These are phyloP conservation scores for Pelagomonas calceolata DNA, from an alignment of 108 stramenopile species.

Conservation along the genomic window DNA sequence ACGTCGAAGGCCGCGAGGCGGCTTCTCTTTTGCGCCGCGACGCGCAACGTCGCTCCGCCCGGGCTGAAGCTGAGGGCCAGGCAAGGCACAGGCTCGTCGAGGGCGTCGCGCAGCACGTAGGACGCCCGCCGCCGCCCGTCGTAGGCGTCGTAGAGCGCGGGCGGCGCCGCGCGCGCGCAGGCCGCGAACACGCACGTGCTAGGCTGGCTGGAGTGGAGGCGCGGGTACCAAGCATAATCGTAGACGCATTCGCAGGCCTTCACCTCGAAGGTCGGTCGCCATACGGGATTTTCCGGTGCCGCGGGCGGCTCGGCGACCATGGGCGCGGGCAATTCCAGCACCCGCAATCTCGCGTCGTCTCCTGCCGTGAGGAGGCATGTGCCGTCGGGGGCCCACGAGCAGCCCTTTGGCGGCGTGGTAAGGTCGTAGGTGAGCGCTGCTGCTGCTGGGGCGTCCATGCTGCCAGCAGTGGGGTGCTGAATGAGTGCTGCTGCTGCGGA, in stretches of 20 bases:
- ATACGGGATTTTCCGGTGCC: not conserved
- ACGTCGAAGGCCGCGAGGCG: no score
- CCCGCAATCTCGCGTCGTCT: not conserved
- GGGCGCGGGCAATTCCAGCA: not conserved
- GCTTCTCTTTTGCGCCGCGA: no score
- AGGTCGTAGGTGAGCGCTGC: no score
- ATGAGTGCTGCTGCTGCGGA: no score
- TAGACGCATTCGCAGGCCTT: not conserved
- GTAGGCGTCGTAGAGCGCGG: conserved; percentile 38
- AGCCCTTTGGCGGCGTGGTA: not conserved
- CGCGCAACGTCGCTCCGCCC: conserved; percentile 10
- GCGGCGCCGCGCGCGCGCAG: conserved; percentile 24
- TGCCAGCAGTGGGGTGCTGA: no score
- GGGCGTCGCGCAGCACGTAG: conserved; percentile 28
- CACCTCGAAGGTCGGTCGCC: not conserved
- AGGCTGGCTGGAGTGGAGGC: conserved; percentile 23
- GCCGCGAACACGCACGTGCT: conserved; percentile 26
- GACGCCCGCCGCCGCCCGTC: conserved; percentile 25
- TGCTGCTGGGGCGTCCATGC: no score
- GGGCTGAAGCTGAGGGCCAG: conserved; percentile 23
- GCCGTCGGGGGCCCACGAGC: not conserved
- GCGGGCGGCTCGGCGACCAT: not conserved
- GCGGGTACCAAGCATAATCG: conserved; percentile 3
- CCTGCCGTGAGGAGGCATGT: not conserved
- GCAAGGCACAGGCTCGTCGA: conserved; percentile 25